Conservation (phyloP, 2,329 filamentous ascomycete genomes). For the Paraphaeosphaeria minitans region DNA sequence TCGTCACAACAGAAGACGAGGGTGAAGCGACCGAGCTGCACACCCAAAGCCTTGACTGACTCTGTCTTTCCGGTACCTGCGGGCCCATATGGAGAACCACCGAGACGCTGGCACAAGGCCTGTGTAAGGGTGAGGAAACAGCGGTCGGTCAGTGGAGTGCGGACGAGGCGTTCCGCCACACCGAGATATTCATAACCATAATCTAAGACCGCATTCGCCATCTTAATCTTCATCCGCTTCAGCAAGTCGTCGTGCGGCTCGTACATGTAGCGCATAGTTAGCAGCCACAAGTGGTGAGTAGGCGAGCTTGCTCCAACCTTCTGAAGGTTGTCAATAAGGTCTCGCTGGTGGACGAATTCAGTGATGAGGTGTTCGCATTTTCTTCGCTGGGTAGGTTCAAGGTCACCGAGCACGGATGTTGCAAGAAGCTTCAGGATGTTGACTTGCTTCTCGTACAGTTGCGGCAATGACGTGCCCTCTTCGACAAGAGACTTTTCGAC, state of each 20-base stretch:
- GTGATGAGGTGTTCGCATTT: slow-evolving; percentile 99
- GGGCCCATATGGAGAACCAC: slow-evolving; percentile 95
- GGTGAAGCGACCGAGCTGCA: slow-evolving; percentile 96
- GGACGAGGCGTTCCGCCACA: slow-evolving; percentile 92
- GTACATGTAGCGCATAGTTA: slow-evolving; percentile 98
- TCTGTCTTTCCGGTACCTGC: slow-evolving; percentile 99
- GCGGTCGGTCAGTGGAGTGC: slow-evolving; percentile 94
- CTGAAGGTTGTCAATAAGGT: slow-evolving; percentile 86
- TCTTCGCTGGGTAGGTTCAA: slow-evolving; percentile 85
- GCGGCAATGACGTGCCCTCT: slow-evolving; percentile 71
- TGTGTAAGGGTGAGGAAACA: slow-evolving; percentile 98
- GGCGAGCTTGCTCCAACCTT: slow-evolving; percentile 74
- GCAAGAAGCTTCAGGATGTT: slow-evolving; percentile 85
- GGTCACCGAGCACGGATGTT: slow-evolving; percentile 84
- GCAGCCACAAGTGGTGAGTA: slow-evolving; percentile 87
- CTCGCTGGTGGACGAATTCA: slow-evolving; percentile 96
- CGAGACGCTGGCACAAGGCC: slow-evolving; percentile 90
- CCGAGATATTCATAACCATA: slow-evolving; percentile 99
- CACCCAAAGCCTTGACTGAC: slow-evolving; percentile 95
- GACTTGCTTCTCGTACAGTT: slow-evolving; percentile 80
- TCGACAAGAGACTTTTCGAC: slow-evolving; percentile 78
- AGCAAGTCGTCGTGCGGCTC: slow-evolving; percentile 78
- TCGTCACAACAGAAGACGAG: slow-evolving; percentile 99
- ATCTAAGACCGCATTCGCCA: slow-evolving; percentile 93
- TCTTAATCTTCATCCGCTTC: slow-evolving; percentile 85